Evolutionary conservation across 768 basidiomycete species (phyloP).

Genomic region (Xerocomellus amylosporus): DNA sequence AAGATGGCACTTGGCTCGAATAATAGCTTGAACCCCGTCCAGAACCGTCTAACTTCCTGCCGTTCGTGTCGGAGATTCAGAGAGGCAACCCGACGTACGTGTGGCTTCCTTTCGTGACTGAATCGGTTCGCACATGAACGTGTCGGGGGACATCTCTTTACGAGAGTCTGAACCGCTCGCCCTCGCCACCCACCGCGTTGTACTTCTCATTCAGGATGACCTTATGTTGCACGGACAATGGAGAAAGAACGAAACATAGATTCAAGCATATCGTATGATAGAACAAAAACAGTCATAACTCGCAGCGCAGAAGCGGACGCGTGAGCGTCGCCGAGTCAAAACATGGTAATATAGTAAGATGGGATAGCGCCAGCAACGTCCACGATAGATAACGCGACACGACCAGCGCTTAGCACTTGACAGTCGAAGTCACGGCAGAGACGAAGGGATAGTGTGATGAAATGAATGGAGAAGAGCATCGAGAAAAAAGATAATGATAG

Average conservation of each 20-base stretch:
- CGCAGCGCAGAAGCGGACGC: neutral
- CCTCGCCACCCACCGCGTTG: no score
- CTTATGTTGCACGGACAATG: neutral
- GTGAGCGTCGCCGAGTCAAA: neutral
- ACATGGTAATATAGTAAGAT: neutral
- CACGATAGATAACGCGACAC: neutral
- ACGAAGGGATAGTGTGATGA: neutral
- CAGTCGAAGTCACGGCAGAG: neutral
- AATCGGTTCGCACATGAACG: neutral
- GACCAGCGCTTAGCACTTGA: neutral
- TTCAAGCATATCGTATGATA: constrained; percentile 22
- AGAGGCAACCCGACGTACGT: neutral
- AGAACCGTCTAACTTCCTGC: neutral
- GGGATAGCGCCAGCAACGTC: neutral
- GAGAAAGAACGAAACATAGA: constrained; percentile 9
- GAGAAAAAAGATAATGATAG: constrained; percentile 29
- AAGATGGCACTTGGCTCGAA: neutral
- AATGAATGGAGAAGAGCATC: neutral
- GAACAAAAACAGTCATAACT: constrained; percentile 2
- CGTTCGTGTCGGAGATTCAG: neutral
- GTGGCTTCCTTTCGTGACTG: neutral
- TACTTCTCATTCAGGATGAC: no score
- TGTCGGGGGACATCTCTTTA: neutral
- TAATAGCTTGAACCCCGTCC: neutral
- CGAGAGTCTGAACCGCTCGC: neutral